These are phyloP conservation scores for Penicillium frequentans DNA, from an alignment of 2,329 filamentous ascomycete species.

Conservation along the genomic window DNA sequence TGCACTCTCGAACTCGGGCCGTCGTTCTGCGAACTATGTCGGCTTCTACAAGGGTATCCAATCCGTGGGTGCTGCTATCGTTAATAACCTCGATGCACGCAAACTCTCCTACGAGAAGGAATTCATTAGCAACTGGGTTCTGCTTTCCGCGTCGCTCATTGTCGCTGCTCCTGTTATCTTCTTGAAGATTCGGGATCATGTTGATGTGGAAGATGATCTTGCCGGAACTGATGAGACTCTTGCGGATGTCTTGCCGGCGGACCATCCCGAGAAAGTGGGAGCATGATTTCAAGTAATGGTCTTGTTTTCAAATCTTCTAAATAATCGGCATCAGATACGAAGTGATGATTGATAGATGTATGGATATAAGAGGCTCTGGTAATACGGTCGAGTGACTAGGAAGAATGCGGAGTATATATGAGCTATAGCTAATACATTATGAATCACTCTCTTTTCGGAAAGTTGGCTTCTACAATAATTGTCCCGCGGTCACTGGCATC, in stretches of 20 bases:
- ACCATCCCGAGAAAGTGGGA: conserved; percentile 9
- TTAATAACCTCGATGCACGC: conserved; percentile 10
- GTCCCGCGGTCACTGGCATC: too few relatives aligned
- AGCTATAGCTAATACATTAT: neutral
- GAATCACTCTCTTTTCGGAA: neutral
- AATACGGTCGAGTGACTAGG: neutral
- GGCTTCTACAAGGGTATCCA: conserved; percentile 86
- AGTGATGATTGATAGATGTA: neutral
- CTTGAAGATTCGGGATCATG: conserved; percentile 9
- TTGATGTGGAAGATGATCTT: conserved; percentile 9
- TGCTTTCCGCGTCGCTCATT: conserved; percentile 5
- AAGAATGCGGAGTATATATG: neutral
- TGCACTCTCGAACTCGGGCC: conserved; percentile 81
- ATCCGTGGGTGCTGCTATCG: conserved; percentile 69
- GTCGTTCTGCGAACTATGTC: conserved; percentile 85
- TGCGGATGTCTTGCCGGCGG: conserved; percentile 9
- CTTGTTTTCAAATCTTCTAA: neutral
- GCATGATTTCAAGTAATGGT: neutral
- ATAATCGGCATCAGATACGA: neutral
- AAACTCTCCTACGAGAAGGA: conserved; percentile 5
- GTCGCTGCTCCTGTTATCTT: conserved; percentile 11
- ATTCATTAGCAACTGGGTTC: conserved; percentile 8
- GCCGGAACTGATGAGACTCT: conserved; percentile 11
- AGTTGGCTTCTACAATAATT: too few relatives aligned
- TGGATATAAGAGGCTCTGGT: neutral